Base-by-base conservation (phyloP, 2,329 filamentous ascomycete species). In the Penicillium sp. region DNA sequence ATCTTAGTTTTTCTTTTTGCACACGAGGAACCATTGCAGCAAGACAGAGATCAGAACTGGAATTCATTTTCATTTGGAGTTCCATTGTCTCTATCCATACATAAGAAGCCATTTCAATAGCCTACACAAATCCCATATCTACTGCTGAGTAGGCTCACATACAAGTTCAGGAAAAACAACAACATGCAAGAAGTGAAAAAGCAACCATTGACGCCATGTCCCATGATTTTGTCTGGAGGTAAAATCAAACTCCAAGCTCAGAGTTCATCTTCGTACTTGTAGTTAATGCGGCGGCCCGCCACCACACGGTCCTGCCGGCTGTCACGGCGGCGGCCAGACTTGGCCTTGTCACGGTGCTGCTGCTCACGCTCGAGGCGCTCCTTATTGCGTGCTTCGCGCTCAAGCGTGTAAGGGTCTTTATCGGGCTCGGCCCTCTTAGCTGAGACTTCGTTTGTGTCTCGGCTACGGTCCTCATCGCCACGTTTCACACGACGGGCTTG, bases 351-450 rank as follows among this genome's bases (percentile, higher is more conserved):
- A 5, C 77, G 78, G 11, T 80, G 82, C 53, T 94, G 90, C 62
- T 82, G 80, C 66, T 89, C 87, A 60, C 84, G 85, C 40, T 90
- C 70, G 53, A 84, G 76, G 8, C 83, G 78, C 72, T 93, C 89
- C 14, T 75, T 72, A 44, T 79, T 78, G 61, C 91, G 78, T 51
- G 83, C 80, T 58, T 88, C 87, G 63, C 90, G 91, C 70, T 93
- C 89, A 50, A 88, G 81, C 39, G 89, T 90, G 68, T 90, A 68
- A 79, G 85, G 65, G 82, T 92, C 85, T 86, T 91, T 77, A 34
- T 76, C 71, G 1, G 68, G 63, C 24, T 68, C 67, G 4, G 65
- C 42, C 5, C 59, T 48, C 20, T 61, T 64, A 7, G 61, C 46
- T 3, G 53, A 50, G 18, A 11, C 22, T 22, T 47, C 43, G 29